Base-by-base conservation (phyloP, 352 stramenopile species). In the Globisporangium megalacanthum region DNA sequence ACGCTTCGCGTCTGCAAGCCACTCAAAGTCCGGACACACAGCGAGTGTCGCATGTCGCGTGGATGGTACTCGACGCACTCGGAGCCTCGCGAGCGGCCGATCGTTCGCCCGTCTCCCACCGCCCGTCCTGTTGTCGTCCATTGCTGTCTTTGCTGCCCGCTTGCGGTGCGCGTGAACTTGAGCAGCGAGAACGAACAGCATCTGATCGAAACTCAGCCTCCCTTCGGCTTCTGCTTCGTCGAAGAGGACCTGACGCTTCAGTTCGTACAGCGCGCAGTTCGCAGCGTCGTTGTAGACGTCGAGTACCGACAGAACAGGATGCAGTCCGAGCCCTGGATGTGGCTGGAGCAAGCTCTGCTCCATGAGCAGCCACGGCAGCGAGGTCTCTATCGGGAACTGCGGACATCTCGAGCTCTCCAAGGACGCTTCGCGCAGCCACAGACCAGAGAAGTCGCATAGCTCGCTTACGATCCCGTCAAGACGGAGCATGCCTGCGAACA, bases 231-330 rank as follows among this genome's bases (percentile, higher is more conserved):
- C 68, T 7, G 86, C 75, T 66, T 97, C 89, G 50, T 96, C 75
- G 58, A 77, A 92, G 9, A 97, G 58, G 44, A 73, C 79, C 44
- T 88, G 76, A 52, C 81, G 72, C 49, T 76, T 75, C n/a, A 89
- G 56, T n/a, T 61, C 37, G 33, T 75, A 68, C 2, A 96, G 54
- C 2, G 79, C 73, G 17, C 48, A 60, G 35, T 73, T 65, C 0
- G 69, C 76, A 13, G 86, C 83, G 49, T 97, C 85, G 50, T 96
- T 95, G 68, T 97, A 97, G 19, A 88, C 58, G 42, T 96, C 85
- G 35, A 96, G 48, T 10, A 91, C 56, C 41, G 79, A 84, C 2
- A 92, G 49, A 4, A 79, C 56, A 10, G 76, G 62, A 33, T 85
- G 64, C 4, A 68, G 35, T n/a, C 50, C 55, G 2, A 61, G 31